These are phyloP conservation scores for Carex parvula DNA, from an alignment of 176 grass and related monocot genomes.

Conservation along the genomic window DNA sequence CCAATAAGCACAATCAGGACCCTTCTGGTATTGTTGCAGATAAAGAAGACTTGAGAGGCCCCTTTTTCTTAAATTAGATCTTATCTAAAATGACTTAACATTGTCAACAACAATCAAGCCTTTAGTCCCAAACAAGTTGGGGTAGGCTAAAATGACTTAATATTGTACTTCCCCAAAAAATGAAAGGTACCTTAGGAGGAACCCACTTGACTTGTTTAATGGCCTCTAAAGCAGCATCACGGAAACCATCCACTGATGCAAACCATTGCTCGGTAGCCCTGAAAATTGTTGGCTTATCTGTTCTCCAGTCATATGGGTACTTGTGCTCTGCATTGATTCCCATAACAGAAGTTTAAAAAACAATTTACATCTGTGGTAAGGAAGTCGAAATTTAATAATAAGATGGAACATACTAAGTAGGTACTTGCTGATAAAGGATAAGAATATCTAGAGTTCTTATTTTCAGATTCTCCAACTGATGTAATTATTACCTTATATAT, in stretches of 20 bases:
- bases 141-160: not conserved
- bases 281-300: conserved; percentile 96
- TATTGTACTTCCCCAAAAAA: not conserved
- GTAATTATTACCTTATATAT: not conserved
- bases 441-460: not conserved
- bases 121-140: no score
- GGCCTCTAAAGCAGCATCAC: conserved; percentile 91
- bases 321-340: conserved; percentile 67
- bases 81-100: not conserved
- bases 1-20: not conserved
- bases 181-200: conserved; percentile 65
- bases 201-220: conserved; percentile 79
- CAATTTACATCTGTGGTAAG: not conserved
- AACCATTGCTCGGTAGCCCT: conserved; percentile 99
- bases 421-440: no score
- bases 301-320: conserved; percentile 99
- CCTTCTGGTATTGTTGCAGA: not conserved
- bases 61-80: not conserved
- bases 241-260: conserved; percentile 94
- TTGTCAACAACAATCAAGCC: no score
- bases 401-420: not conserved
- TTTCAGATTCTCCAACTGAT: not conserved
- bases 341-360: conserved; percentile 11
- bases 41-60: not conserved
- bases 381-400: not conserved